Percentiles rank a stretch among this genome's conserved stretches.
Conservation (phyloP, 192 early-diverging fungal species). For the Gonapodya sp. region DNA sequence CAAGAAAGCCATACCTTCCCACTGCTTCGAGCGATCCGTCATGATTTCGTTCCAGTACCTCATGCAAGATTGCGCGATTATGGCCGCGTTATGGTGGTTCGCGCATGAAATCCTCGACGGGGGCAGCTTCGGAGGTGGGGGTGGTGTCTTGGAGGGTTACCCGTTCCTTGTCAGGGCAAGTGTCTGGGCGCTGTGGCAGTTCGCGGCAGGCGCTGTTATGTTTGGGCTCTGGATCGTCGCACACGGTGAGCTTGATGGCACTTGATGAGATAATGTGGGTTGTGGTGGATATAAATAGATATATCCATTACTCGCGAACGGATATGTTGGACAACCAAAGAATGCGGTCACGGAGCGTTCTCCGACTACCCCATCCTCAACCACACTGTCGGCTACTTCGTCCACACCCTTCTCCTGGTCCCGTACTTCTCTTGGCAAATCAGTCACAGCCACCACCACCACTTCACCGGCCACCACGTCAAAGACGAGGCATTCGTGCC, state of each 20-base stretch:
- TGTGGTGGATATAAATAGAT: background rate
- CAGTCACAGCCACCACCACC: conserved; percentile 89
- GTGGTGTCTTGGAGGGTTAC: background rate
- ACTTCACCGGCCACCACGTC: conserved; percentile 74
- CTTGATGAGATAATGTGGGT: background rate
- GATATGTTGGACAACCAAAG: conserved; percentile 18
- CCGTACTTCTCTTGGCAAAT: conserved; percentile 92
- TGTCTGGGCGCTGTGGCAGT: conserved; percentile 53
- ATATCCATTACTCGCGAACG: background rate
- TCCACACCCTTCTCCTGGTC: conserved; percentile 83
- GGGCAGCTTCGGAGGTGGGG: background rate
- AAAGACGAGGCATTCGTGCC: conserved; percentile 95
- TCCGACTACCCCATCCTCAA: conserved; percentile 71
- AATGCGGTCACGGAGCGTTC: conserved; percentile 90
- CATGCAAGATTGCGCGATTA: conserved; percentile 59
- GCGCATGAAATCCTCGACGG: conserved; percentile 43
- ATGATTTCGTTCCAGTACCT: conserved; percentile 72
- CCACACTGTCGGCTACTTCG: conserved; percentile 75
- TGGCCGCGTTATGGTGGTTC: conserved; percentile 49
- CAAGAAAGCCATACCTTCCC: conserved; percentile 76
- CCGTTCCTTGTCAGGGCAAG: background rate
- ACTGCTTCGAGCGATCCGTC: conserved; percentile 84
- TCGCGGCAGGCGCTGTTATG: conserved; percentile 68
- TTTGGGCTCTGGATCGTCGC: conserved; percentile 78
- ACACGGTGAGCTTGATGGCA: conserved; percentile 21